A percentile compares a stretch with the other conserved stretches of the same genome.
Evolutionary conservation across 2,329 filamentous ascomycete genomes (phyloP).

Genomic region (Hypoxylon sp.): DNA sequence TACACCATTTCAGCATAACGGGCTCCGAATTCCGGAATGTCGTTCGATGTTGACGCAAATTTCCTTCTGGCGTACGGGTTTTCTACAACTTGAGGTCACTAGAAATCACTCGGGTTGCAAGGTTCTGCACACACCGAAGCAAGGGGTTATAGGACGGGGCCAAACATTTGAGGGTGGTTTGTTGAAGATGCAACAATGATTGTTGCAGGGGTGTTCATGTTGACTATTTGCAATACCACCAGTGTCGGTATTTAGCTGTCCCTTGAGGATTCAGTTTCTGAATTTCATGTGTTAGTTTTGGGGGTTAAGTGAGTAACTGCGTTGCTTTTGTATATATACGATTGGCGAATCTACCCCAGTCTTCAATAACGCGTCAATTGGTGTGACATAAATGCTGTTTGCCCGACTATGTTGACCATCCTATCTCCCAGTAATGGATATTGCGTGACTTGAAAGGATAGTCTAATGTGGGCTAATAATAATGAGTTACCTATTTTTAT

Average conservation of each 20-base stretch:
- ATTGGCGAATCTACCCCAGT: slow-evolving; percentile 12
- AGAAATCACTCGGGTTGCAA: slow-evolving; percentile 29
- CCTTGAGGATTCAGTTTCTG: slow-evolving; percentile 17
- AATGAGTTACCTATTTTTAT: background rate
- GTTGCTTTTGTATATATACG: slow-evolving; percentile 43
- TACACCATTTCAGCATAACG: slow-evolving; percentile 33
- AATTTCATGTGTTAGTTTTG: slow-evolving; percentile 30
- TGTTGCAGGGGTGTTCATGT: slow-evolving; percentile 14
- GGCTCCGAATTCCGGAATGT: slow-evolving; percentile 9
- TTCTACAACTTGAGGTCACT: slow-evolving; percentile 16
- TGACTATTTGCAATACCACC: slow-evolving; percentile 32
- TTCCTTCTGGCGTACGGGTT: slow-evolving; percentile 12
- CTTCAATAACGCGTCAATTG: background rate
- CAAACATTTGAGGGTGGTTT: slow-evolving; percentile 16
- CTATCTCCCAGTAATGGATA: background rate
- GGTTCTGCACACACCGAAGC: slow-evolving; percentile 26
- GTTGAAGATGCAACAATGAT: slow-evolving; percentile 13
- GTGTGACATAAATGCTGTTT: background rate
- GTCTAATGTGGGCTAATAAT: background rate
- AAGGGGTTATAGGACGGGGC: slow-evolving; percentile 22
- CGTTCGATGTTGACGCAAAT: slow-evolving; percentile 23
- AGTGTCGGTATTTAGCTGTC: slow-evolving; percentile 18
- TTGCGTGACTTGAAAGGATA: background rate
- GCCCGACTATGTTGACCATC: background rate
- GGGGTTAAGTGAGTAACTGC: slow-evolving; percentile 28